Conservation (phyloP, 352 stramenopile genomes). For the Albugo candida region DNA sequence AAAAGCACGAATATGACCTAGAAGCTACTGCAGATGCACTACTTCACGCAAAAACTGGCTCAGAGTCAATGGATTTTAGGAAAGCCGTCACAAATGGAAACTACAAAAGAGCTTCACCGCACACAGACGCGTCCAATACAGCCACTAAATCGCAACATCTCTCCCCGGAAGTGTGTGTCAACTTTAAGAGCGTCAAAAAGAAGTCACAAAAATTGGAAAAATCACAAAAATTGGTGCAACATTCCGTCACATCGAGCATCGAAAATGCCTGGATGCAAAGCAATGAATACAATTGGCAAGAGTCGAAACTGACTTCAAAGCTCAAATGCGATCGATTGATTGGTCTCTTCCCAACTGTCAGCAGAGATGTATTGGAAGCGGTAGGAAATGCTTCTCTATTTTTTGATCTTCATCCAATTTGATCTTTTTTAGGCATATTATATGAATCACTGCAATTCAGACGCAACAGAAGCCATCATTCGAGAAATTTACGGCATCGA, state of each 20-base stretch:
- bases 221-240: not conserved
- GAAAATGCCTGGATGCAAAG: conserved; percentile 3
- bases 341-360: conserved; percentile 28
- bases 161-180: conserved; percentile 15
- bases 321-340: conserved; percentile 48
- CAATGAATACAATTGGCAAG: conserved; percentile 6
- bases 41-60: not conserved
- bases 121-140: conserved; percentile 13
- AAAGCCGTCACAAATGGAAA: not conserved
- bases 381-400: conserved; percentile 9
- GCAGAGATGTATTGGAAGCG: conserved; percentile 30
- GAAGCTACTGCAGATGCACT: conserved; percentile 28
- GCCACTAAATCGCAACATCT: conserved; percentile 33
- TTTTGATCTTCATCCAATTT: conserved; percentile 4
- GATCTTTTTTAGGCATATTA: conserved; percentile 26
- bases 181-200: not conserved
- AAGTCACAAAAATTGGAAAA: not conserved
- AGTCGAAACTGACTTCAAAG: conserved; percentile 34
- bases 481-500: conserved; percentile 35
- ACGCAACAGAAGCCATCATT: conserved; percentile 37
- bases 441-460: conserved; percentile 38
- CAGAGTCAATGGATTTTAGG: not conserved
- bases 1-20: conserved; percentile 33
- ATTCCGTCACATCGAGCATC: conserved; percentile 16
- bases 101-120: not conserved